These are phyloP conservation scores for Peniophora sp. DNA, from an alignment of 1,284 basidiomycete species.

Conservation along the genomic window DNA sequence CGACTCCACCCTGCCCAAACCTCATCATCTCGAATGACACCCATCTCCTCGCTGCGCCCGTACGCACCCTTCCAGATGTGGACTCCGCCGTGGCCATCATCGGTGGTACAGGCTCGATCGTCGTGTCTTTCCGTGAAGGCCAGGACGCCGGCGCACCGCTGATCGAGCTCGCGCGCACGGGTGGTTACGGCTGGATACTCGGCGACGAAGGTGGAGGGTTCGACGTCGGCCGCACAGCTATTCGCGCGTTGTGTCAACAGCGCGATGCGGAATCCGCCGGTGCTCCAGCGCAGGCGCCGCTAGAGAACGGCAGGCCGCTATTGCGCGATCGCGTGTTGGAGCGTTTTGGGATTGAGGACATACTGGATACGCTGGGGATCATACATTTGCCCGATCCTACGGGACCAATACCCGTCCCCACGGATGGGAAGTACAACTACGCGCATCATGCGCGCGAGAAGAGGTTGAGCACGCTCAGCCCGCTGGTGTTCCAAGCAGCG, in stretches of 20 bases:
- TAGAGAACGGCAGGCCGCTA: constrained; percentile 14
- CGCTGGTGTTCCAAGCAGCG: constrained; percentile 64
- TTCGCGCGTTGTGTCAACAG: constrained; percentile 55
- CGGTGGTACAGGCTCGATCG: constrained; percentile 65
- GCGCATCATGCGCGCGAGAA: constrained; percentile 51
- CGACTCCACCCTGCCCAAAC: constrained; percentile 31
- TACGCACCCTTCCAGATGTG: constrained; percentile 50
- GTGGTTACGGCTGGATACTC: constrained; percentile 79
- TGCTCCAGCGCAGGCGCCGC: constrained; percentile 16
- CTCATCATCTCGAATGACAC: constrained; percentile 69
- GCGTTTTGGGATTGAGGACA: constrained; percentile 45
- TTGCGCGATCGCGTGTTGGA: constrained; percentile 33
- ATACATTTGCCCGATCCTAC: constrained; percentile 51
- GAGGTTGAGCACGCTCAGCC: constrained; percentile 62
- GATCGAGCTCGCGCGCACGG: constrained; percentile 57
- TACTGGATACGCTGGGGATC: constrained; percentile 53
- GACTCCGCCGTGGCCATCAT: constrained; percentile 56
- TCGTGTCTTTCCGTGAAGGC: constrained; percentile 48
- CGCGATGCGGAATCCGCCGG: constrained; percentile 40
- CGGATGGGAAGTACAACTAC: constrained; percentile 18
- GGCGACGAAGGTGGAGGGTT: constrained; percentile 78
- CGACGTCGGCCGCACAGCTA: constrained; percentile 63
- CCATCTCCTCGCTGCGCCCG: constrained; percentile 64
- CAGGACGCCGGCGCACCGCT: constrained; percentile 24
- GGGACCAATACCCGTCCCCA: constrained; percentile 8